Base-by-base conservation (phyloP, 2,329 filamentous ascomycete species). In the Domatiomyces catenatus region DNA sequence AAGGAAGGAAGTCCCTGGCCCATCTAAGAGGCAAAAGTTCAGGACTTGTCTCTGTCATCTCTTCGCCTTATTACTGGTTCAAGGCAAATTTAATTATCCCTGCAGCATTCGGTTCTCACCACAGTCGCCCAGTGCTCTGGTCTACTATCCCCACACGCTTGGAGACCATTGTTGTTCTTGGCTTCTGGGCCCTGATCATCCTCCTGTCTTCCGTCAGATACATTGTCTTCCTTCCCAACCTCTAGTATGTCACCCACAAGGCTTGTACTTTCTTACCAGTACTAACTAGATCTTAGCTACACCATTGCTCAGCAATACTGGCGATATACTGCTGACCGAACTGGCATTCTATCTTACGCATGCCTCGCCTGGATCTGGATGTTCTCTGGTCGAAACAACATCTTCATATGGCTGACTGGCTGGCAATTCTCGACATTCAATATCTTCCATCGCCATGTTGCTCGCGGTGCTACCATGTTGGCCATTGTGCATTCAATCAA, bases 381-480 rank as follows among this genome's bases (percentile, higher is more conserved):
- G 0, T 84, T 85, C 56, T 77, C 75, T 0, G 76, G 77, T 60
- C 70, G 82, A 8, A 86, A 85, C 54, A 83, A 85, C 48, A 59
- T 80, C 0, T 70, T 84, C 15, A 67, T 83, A 49, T 82, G 77
- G 77, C 61, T 79, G 0, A 84, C 82, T 0, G 81, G 81, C 0
- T 85, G 81, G 80, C 78, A 76, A 8, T 84, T 81, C 60, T 72
- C 73, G 1, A 79, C 77, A 0, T 84, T 79, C 59, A 84, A 78
- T 56, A 72, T 77, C 42, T 83, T 84, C 48, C 82, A 85, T 62
- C 75, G 81, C 0, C 80, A 79, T 71, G 70, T 81, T 2, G 81
- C 82, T 0, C 70, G 81, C 18, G 69, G 83, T 2, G 72, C 79
- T 5, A 80, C 80, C 0, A 51, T 79, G 0, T 73, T 83, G 56